These are phyloP conservation scores for Colletotrichum tamarilloi DNA, from an alignment of 2,329 filamentous ascomycete genomes.

Conservation along the genomic window DNA sequence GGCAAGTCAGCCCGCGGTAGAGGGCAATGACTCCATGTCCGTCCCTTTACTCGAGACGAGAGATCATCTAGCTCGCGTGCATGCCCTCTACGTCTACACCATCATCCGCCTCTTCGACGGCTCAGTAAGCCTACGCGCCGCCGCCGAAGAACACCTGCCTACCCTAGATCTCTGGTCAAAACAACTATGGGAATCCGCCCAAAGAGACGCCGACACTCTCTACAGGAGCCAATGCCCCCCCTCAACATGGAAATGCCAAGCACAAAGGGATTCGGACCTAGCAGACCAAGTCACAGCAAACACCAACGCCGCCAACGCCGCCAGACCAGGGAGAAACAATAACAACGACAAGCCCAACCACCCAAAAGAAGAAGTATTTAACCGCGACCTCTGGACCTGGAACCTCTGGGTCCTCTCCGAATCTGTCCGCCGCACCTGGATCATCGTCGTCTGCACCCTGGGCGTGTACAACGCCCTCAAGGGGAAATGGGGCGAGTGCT, in stretches of 20 bases:
- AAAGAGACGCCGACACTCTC: constrained; percentile 22
- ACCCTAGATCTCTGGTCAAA: constrained; percentile 36
- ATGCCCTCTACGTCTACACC: constrained; percentile 39
- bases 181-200: constrained; percentile 35
- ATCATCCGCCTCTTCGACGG: constrained; percentile 41
- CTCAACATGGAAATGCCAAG: neutral
- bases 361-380: neutral
- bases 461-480: constrained; percentile 37
- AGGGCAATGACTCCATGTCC: constrained; percentile 5
- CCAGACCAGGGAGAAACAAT: neutral
- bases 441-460: constrained; percentile 38
- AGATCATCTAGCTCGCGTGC: constrained; percentile 39
- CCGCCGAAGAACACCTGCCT: constrained; percentile 37
- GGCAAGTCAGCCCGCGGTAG: constrained; percentile 15
- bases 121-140: constrained; percentile 38
- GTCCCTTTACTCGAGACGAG: constrained; percentile 10
- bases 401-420: constrained; percentile 46
- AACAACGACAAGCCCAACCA: neutral
- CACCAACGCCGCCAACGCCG: neutral
- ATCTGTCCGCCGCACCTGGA: constrained; percentile 44
- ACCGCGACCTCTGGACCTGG: constrained; percentile 38
- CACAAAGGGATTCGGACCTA: neutral
- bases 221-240: neutral
- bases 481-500: constrained; percentile 32
- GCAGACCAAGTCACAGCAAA: neutral